Conservation (phyloP, 2,329 filamentous ascomycete genomes). For the Penicillium freii region DNA sequence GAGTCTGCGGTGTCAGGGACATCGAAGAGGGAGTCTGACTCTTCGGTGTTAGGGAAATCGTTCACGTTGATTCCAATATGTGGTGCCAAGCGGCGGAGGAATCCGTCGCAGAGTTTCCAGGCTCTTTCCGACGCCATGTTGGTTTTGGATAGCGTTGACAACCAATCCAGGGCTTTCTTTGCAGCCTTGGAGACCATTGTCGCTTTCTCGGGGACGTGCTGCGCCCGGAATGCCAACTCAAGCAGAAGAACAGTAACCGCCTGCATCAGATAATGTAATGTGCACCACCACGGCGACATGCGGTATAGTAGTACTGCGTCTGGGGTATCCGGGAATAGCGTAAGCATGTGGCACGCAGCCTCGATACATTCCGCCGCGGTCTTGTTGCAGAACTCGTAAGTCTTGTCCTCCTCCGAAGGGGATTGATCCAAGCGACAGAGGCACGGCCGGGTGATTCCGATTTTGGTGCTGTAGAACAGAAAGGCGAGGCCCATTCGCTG, state of each 20-base stretch:
- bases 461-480: conserved; percentile 44
- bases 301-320: conserved; percentile 39
- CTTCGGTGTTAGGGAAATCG: conserved; percentile 31
- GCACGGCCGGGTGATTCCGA: conserved; percentile 45
- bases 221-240: conserved; percentile 43
- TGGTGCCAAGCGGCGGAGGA: conserved; percentile 35
- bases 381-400: conserved; percentile 39
- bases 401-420: conserved; percentile 32
- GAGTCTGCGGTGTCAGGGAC: conserved; percentile 17
- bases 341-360: conserved; percentile 42
- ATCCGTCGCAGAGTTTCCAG: conserved; percentile 38
- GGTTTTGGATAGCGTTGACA: conserved; percentile 32
- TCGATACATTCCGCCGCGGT: conserved; percentile 44
- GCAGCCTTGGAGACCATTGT: conserved; percentile 36
- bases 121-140: conserved; percentile 33
- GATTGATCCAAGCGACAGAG: conserved; percentile 41
- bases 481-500: conserved; percentile 43
- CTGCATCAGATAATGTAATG: conserved; percentile 47
- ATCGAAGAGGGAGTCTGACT: conserved; percentile 19
- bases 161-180: conserved; percentile 38
- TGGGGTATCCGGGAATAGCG: conserved; percentile 41
- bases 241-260: conserved; percentile 45
- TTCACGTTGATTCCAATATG: conserved; percentile 32
- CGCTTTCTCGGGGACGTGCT: conserved; percentile 45
- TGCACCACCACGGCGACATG: conserved; percentile 46